Evolutionary conservation across 2,329 filamentous ascomycete genomes (phyloP), one percentile per base, ranked within the genome.

Genomic region (Aspergillus sp.): DNA sequence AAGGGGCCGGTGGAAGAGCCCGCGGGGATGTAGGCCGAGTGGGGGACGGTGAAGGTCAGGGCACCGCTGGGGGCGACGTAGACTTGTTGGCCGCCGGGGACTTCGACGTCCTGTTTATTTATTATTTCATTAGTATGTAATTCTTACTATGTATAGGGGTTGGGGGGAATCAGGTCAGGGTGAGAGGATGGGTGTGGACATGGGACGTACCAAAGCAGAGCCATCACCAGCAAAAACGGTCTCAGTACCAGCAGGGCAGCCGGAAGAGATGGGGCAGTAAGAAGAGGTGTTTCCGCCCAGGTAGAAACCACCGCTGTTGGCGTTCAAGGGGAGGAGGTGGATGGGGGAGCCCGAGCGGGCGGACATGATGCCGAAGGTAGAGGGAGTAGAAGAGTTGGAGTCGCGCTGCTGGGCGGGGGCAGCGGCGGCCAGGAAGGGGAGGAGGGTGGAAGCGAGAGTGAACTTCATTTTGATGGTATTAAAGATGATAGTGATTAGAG

Each of bases 71-170:
- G 77, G 3, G 75, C 77, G 59, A 89, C 79, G 72, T 85, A 90
- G 66, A 88, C 79, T 59, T 80, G 74, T 67, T 90, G 87, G 25
- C 88, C 87, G 28, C 87, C 87, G 5, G 87, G 86, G 4, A 89
- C 87, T 30, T 80, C 70, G 32, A 85, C 81, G 36, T 77, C 75
- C 70, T 84, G 12, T 36, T 36, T 8, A 28, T 28, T 36, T 4
- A 36, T 15, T 36, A 36, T 36, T 36, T 36, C 28, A 30, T 30
- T 12, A 30, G 28, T 30, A 28, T 25, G 2, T 25, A 25, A 7
- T 7, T 1, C 2, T 0, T 25, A 25, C 28, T 48, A 28, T 51
- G 19, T 17, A 8, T 7, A 7, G 23, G 32, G 41, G 17, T 7
- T 3, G 5, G 12, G n/a, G 25, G 13, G 28, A 21, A 21, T 21